These are phyloP conservation scores for Phialophora expanda DNA, from an alignment of 2,329 filamentous ascomycete species.

Conservation along the genomic window DNA sequence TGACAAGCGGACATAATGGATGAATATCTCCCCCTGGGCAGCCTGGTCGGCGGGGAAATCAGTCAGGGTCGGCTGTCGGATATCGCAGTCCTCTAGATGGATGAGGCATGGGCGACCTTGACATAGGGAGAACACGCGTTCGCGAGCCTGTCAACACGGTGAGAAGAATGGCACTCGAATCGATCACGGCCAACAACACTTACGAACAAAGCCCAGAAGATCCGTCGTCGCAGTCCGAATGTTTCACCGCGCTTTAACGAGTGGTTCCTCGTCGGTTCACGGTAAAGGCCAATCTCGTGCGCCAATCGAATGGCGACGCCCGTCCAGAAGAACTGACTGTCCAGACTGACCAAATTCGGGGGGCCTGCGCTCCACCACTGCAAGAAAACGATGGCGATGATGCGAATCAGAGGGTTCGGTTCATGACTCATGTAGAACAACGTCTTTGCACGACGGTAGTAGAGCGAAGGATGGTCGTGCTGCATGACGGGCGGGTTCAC, in stretches of 20 bases:
- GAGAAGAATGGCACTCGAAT: not conserved
- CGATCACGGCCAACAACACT: not conserved
- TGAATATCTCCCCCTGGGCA: slow-evolving; percentile 49
- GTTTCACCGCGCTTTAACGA: slow-evolving; percentile 18
- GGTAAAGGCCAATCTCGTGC: slow-evolving; percentile 53
- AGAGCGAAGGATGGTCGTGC: slow-evolving; percentile 47
- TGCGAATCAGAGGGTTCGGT: slow-evolving; percentile 45
- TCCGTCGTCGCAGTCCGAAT: slow-evolving; percentile 43
- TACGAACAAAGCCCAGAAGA: slow-evolving; percentile 52
- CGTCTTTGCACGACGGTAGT: slow-evolving; percentile 48
- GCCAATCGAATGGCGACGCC: slow-evolving; percentile 52
- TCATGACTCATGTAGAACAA: slow-evolving; percentile 53
- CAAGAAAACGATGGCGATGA: slow-evolving; percentile 49
- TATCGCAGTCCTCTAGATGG: slow-evolving; percentile 51
- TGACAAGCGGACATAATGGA: slow-evolving; percentile 52
- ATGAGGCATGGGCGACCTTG: slow-evolving; percentile 55
- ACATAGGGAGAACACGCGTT: slow-evolving; percentile 51
- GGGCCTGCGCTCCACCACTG: slow-evolving; percentile 54
- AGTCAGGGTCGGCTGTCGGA: slow-evolving; percentile 46
- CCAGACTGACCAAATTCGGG: slow-evolving; percentile 48
- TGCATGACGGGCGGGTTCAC: slow-evolving; percentile 51
- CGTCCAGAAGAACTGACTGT: slow-evolving; percentile 57
- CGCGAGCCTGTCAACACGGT: slow-evolving; percentile 24
- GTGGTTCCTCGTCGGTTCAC: slow-evolving; percentile 42
- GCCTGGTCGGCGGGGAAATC: slow-evolving; percentile 45